Evolutionary conservation across 495 filamentous ascomycete species (phyloP).

Genomic region (Cercophora newfieldiana): DNA sequence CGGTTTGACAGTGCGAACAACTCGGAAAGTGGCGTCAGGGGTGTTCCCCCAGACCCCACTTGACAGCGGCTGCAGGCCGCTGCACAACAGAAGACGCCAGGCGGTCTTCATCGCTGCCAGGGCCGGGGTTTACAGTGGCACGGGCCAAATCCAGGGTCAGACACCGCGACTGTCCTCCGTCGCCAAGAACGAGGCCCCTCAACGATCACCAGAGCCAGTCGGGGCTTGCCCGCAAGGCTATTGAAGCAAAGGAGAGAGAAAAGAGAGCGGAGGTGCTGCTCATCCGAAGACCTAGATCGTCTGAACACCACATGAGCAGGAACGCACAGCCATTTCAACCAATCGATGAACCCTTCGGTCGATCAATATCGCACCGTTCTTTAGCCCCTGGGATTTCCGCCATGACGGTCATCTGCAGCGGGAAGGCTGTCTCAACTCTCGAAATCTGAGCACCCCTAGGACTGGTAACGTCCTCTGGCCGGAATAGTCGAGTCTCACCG

Average conservation of each 20-base stretch:
- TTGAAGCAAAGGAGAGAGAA: background rate
- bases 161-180: background rate
- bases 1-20: slow-evolving; percentile 3
- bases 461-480: background rate
- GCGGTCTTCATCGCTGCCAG: background rate
- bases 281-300: background rate
- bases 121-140: slow-evolving; percentile 6
- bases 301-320: background rate
- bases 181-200: slow-evolving; percentile 10
- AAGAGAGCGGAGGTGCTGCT: background rate
- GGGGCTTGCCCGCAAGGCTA: slow-evolving; percentile 10
- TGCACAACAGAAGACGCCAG: slow-evolving; percentile 16
- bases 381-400: background rate
- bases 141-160: slow-evolving; percentile 14
- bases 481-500: background rate
- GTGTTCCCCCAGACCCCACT: slow-evolving; percentile 8
- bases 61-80: slow-evolving; percentile 17
- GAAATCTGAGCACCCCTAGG: background rate
- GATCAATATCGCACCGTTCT: background rate
- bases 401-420: slow-evolving; percentile 1
- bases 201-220: slow-evolving; percentile 12
- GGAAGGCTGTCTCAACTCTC: background rate
- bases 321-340: slow-evolving; percentile 14
- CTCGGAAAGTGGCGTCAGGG: slow-evolving; percentile 7
- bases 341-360: slow-evolving; percentile 16